Base-by-base conservation (phyloP, 805 yeast species). In the Schwanniomyces sp. region DNA sequence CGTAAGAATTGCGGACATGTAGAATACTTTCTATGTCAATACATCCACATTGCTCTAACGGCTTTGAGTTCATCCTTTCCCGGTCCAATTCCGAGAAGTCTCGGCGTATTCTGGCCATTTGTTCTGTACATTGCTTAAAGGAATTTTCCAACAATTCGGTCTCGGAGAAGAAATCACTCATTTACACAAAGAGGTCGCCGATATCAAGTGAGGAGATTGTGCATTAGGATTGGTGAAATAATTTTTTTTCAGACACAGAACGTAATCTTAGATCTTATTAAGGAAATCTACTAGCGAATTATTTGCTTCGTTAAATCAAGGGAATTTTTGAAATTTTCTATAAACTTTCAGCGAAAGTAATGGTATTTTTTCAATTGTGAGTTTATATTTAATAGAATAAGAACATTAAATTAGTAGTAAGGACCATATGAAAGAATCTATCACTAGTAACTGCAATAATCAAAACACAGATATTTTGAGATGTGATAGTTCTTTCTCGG, bases 131-230 rank as follows among this genome's bases (percentile, higher is more conserved):
- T 14, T 32, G 17, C 10, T 8, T 32, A 14, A 18, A 32, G 36
- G 5, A 37, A 12, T 37, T 37, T 14, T 14, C 41, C 41, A 39
- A 39, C 41, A 39, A 25, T 39, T 39, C 41, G 41, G 41, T 39
- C 41, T 39, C 41, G 41, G 41, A 39, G 41, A 39, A 26, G 41
- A 16, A 39, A 18, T 39, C 6, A 24, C 40, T 11, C 14, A 37
- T 6, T 39, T 26, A 39, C 41, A 25, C 41, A 39, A 39, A 25
- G 26, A 10, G 12, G 5, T 25, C 28, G 14, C 29, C 41, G 30
- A 39, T 37, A 21, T 25, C 30, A 39, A 39, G 30, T 39, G 41
- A 39, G 41, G 41, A 39, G 41, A 39, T 39, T 10, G 41, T 39
- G 41, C 41, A 26, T 39, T 25, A 12, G 30, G 30, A 39, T 39